Evolutionary conservation across 345 rosid genomes (phyloP).

Genomic region (Eucalyptus polyanthemos): DNA sequence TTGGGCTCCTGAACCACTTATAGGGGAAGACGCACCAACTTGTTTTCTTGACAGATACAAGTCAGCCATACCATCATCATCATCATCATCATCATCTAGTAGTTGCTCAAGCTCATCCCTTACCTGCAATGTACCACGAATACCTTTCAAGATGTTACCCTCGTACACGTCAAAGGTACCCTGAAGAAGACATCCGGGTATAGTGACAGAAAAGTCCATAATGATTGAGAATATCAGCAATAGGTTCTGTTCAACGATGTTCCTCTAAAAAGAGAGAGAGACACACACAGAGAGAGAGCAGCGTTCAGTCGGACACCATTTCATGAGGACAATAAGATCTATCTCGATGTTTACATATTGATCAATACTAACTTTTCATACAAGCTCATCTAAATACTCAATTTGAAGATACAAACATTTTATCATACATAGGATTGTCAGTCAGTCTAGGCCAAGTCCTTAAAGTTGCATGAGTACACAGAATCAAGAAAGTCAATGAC

Average conservation of each 20-base stretch:
- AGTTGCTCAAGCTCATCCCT: constrained; percentile 94
- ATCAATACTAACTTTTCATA: too few species aligned
- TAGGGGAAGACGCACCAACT: constrained; percentile 52
- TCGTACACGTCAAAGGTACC: neutral
- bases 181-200: neutral
- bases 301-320: neutral
- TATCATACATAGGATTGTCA: too few species aligned
- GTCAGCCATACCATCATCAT: constrained; percentile 75
- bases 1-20: constrained; percentile 57
- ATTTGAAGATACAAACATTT: too few species aligned
- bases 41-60: constrained; percentile 87
- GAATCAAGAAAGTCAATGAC: too few species aligned
- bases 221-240: neutral
- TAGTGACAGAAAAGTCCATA: neutral
- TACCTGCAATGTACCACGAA: constrained; percentile 26
- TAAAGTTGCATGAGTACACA: too few species aligned
- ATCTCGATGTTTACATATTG: too few species aligned
- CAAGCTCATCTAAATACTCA: too few species aligned
- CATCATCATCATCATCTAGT: constrained; percentile 95
- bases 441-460: too few species aligned
- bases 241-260: neutral
- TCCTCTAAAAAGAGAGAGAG: neutral
- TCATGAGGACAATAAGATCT: neutral
- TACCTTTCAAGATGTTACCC: neutral
- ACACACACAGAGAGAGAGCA: neutral